phyloP scores from a whole-genome alignment of 768 basidiomycete genomes.

The Mycena indigotica region DNA sequence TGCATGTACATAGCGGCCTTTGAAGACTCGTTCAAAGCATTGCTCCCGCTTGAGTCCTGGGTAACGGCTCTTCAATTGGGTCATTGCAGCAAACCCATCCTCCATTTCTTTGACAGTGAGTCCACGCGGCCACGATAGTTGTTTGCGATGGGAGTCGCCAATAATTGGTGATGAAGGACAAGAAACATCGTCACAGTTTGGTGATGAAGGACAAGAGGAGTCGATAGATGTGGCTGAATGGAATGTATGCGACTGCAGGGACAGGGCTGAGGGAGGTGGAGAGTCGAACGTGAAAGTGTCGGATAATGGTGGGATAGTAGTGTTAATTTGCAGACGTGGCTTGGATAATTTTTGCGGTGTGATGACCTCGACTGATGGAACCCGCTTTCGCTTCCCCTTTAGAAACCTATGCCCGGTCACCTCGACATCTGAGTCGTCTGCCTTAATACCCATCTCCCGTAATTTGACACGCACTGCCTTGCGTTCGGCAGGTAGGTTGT shows the following conservation, averaged over 20 bases:
- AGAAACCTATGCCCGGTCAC: not conserved
- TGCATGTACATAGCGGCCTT: not conserved
- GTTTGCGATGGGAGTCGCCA: no score
- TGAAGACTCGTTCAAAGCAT: not conserved
- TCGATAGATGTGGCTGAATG: not conserved
- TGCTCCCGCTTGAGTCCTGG: not conserved
- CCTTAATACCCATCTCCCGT: not conserved
- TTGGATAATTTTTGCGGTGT: not conserved
- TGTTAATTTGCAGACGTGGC: not conserved
- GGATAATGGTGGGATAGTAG: not conserved
- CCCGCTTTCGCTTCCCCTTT: not conserved
- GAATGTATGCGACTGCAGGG: not conserved
- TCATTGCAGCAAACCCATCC: conserved; percentile 17
- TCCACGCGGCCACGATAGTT: not conserved
- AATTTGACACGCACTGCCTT: not conserved
- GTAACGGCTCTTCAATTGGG: not conserved
- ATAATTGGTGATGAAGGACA: not conserved
- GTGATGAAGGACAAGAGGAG: not conserved
- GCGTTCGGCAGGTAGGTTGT: not conserved
- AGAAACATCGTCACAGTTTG: not conserved
- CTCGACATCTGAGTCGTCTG: not conserved
- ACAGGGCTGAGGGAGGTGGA: not conserved
- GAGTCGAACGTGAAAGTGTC: not conserved
- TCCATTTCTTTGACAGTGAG: conserved; percentile 17
- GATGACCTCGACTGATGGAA: not conserved